These are phyloP conservation scores for Sechiopsis laciniata DNA, from an alignment of 306 rosid species.

Conservation along the genomic window DNA sequence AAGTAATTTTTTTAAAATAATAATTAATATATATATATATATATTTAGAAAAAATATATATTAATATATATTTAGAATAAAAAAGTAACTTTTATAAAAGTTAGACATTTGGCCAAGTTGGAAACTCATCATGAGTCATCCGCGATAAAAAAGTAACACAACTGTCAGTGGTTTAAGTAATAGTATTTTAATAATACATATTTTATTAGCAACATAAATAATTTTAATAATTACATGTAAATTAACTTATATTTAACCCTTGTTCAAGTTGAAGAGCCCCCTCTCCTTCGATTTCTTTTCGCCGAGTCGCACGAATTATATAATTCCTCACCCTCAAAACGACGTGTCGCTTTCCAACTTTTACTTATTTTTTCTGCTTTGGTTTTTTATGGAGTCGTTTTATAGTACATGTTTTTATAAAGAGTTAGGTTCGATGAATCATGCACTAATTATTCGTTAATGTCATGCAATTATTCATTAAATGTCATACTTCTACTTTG, in stretches of 20 bases:
- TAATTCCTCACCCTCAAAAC: neutral
- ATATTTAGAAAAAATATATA: neutral
- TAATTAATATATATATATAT: too few relatives aligned
- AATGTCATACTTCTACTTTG: too few relatives aligned
- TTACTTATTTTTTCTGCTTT: neutral
- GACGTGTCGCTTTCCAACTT: conserved; percentile 13
- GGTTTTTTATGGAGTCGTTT: neutral
- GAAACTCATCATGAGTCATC: neutral
- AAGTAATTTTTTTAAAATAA: neutral
- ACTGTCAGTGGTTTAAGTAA: neutral
- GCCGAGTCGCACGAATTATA: neutral
- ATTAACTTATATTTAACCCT: conserved; percentile 1
- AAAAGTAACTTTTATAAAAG: neutral
- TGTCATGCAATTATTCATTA: too few relatives aligned
- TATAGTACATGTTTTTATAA: too few relatives aligned
- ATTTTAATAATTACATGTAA: neutral
- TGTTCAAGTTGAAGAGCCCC: neutral
- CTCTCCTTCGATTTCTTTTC: neutral
- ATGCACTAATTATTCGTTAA: too few relatives aligned
- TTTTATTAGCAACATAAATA: neutral
- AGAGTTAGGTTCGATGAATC: too few relatives aligned
- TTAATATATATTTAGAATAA: neutral
- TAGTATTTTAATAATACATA: neutral
- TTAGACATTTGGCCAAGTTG: neutral
- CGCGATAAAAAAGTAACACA: neutral